These are phyloP conservation scores for Plantago rigida DNA, from an alignment of 305 asterid species.

Conservation along the genomic window DNA sequence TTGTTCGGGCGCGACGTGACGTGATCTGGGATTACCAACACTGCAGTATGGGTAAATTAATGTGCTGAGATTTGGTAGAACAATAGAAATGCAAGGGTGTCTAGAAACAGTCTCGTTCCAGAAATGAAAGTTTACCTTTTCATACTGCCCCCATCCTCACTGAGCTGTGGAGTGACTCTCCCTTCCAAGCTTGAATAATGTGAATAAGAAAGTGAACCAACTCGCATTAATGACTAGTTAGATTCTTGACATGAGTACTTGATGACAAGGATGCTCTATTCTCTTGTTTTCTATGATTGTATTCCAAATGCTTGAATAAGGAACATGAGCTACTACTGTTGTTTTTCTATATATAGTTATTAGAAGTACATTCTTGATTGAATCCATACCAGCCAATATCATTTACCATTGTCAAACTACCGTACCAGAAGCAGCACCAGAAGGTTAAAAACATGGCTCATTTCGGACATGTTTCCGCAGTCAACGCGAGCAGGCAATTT, in stretches of 20 bases:
- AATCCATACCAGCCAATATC: slow-evolving; percentile 4
- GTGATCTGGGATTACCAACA: too few species aligned
- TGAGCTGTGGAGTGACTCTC: too few species aligned
- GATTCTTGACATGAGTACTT: not conserved
- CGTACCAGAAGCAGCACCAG: slow-evolving; percentile 18
- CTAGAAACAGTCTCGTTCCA: too few species aligned
- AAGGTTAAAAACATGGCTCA: slow-evolving; percentile 45
- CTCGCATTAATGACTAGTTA: not conserved
- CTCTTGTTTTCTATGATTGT: not conserved
- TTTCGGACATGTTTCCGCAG: slow-evolving; percentile 70
- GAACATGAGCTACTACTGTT: not conserved
- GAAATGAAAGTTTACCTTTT: too few species aligned
- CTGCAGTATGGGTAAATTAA: too few species aligned
- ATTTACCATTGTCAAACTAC: slow-evolving; percentile 19
- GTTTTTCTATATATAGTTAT: not conserved
- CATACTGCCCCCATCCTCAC: too few species aligned
- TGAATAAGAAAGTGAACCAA: too few species aligned
- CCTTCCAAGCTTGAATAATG: too few species aligned
- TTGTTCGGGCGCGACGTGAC: too few species aligned
- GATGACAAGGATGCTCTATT: not conserved
- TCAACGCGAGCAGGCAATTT: slow-evolving; percentile 50
- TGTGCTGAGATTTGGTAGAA: not conserved
- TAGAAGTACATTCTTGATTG: slow-evolving; percentile 16
- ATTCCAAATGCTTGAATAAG: not conserved
- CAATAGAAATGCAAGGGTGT: not conserved